A percentile compares a stretch with the other conserved stretches of the same genome.
These are phyloP conservation scores for Sclerotinia minor DNA, from an alignment of 2,329 filamentous ascomycete genomes.

Conservation along the genomic window DNA sequence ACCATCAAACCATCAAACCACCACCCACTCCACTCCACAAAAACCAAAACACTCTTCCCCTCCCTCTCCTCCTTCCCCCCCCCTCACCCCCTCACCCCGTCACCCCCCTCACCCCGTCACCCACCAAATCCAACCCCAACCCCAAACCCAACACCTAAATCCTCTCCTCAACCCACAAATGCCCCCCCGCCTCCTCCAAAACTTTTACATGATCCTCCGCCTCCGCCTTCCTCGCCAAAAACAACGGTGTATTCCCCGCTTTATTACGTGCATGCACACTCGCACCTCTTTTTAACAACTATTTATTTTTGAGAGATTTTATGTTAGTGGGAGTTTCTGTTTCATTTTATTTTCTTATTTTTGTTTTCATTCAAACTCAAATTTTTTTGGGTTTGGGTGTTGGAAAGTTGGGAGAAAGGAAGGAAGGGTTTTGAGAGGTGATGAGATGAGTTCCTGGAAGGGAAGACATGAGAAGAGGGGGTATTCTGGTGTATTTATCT, in stretches of 20 bases:
- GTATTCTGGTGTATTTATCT: background rate
- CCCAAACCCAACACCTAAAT: conserved; percentile 18
- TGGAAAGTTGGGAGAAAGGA: too few species aligned
- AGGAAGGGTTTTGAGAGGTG: too few species aligned
- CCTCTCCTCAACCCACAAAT: conserved; percentile 56
- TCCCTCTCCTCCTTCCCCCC: too few species aligned
- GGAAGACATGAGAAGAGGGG: background rate
- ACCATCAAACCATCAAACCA: too few species aligned
- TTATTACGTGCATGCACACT: conserved; percentile 66
- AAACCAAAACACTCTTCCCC: too few species aligned
- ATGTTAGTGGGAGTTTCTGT: background rate
- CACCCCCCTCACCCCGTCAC: too few species aligned
- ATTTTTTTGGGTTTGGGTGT: too few species aligned
- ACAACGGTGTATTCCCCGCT: conserved; percentile 66
- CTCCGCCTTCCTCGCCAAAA: conserved; percentile 60
- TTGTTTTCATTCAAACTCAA: too few species aligned
- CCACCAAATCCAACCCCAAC: too few species aligned
- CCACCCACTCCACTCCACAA: too few species aligned
- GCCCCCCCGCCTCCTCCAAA: conserved; percentile 59
- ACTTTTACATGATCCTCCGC: conserved; percentile 54
- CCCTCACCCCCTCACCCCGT: too few species aligned
- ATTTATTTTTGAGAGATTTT: background rate
- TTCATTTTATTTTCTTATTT: too few species aligned
- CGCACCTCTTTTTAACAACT: conserved; percentile 55
- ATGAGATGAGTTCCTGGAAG: background rate